A percentile compares a stretch with the other conserved stretches of the same genome.
Evolutionary conservation across 2,329 filamentous ascomycete genomes (phyloP).

Genomic region (Apiospora saccharicola): DNA sequence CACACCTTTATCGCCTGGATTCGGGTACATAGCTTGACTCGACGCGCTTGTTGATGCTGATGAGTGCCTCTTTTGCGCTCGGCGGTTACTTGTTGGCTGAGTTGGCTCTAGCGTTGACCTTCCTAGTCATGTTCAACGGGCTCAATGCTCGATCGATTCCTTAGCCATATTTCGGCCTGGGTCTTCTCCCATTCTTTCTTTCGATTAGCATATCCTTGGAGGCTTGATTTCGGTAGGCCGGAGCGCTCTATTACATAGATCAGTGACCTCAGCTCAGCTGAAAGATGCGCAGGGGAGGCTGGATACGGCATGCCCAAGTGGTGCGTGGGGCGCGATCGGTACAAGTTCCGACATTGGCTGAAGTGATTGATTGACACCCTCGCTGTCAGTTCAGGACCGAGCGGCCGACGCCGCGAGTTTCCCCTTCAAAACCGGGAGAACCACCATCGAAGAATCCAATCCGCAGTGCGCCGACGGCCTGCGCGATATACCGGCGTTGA

Average conservation of each 20-base stretch:
- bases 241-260: not conserved
- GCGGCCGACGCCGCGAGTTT: not conserved
- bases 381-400: not conserved
- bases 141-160: not conserved
- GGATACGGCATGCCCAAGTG: not conserved
- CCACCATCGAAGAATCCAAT: not conserved
- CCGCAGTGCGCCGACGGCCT: conserved; percentile 4
- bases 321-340: not conserved
- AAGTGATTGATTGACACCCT: too few species aligned
- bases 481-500: not conserved
- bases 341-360: not conserved
- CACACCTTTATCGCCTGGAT: not conserved
- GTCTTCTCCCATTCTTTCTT: not conserved
- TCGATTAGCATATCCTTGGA: not conserved
- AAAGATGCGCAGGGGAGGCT: not conserved
- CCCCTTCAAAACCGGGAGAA: not conserved
- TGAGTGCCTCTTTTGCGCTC: not conserved
- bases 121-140: not conserved
- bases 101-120: not conserved
- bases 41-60: not conserved
- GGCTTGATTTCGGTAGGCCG: not conserved
- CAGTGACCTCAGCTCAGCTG: not conserved
- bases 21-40: not conserved
- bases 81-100: not conserved
- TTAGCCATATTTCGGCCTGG: not conserved